phyloP scores from a whole-genome alignment of 805 yeast genomes.

The Metahyphopichia silvanorum region DNA sequence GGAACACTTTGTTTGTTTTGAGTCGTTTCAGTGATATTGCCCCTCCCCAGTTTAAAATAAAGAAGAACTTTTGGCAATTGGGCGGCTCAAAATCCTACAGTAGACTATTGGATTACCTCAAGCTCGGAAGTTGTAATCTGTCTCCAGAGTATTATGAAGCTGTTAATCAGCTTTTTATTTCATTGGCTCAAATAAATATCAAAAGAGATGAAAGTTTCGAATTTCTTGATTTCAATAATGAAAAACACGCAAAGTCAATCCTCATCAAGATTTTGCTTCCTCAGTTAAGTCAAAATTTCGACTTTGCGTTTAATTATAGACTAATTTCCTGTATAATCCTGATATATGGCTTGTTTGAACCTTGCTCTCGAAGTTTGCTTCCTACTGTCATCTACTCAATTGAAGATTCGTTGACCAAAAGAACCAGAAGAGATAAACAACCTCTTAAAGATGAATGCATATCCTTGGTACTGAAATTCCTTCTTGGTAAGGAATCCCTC shows the following conservation, averaged over 20 bases:
- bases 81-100: conserved; percentile 43
- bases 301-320: conserved; percentile 13
- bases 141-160: conserved; percentile 45
- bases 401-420: conserved; percentile 8
- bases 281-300: conserved; percentile 12
- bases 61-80: conserved; percentile 50
- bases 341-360: conserved; percentile 6
- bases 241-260: conserved; percentile 15
- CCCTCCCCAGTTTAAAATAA: conserved; percentile 22
- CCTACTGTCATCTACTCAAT: conserved; percentile 1
- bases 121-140: conserved; percentile 54
- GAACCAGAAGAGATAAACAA: neutral
- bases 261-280: conserved; percentile 13
- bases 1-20: conserved; percentile 45
- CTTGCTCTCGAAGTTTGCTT: neutral
- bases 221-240: conserved; percentile 15
- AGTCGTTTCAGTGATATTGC: conserved; percentile 21
- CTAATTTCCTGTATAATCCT: conserved; percentile 17
- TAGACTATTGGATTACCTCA: conserved; percentile 44
- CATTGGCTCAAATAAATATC: conserved; percentile 6
- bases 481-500: neutral
- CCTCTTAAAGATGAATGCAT: neutral
- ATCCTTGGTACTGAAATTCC: conserved; percentile 2
- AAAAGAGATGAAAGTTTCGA: conserved; percentile 10
- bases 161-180: conserved; percentile 18